Conservation (phyloP, 495 filamentous ascomycete genomes). For the Xylona heveae region DNA sequence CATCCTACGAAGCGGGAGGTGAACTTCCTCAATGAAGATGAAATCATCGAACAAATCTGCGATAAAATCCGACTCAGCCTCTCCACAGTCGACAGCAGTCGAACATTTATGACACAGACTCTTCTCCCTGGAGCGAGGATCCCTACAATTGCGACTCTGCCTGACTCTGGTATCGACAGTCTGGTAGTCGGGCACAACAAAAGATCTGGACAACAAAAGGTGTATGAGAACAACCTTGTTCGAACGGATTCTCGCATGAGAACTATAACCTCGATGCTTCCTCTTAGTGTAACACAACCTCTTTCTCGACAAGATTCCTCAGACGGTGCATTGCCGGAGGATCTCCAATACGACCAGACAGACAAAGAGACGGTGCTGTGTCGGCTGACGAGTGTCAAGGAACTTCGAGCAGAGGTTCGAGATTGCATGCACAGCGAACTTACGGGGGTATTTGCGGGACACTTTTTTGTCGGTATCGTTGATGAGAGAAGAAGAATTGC, state of each 20-base stretch:
- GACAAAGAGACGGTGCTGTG: slow-evolving; percentile 47
- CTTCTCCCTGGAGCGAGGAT: slow-evolving; percentile 47
- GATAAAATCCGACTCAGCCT: slow-evolving; percentile 59
- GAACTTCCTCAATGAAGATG: slow-evolving; percentile 95
- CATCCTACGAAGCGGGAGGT: slow-evolving; percentile 97
- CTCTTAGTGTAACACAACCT: slow-evolving; percentile 21
- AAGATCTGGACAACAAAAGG: slow-evolving; percentile 28
- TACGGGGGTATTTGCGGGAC: slow-evolving; percentile 72
- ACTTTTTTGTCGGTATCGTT: slow-evolving; percentile 86
- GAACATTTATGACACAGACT: slow-evolving; percentile 85
- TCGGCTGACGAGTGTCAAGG: slow-evolving; percentile 59
- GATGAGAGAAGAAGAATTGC: slow-evolving; percentile 72
- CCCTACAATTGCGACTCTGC: slow-evolving; percentile 14
- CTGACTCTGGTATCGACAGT: slow-evolving; percentile 13
- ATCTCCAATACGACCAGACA: slow-evolving; percentile 45
- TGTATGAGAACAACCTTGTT: slow-evolving; percentile 75
- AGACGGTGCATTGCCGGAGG: slow-evolving; percentile 11
- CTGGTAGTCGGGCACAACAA: slow-evolving; percentile 6
- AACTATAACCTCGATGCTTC: slow-evolving; percentile 92
- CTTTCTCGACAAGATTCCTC: neutral
- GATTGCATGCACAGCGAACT: slow-evolving; percentile 73
- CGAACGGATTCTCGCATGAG: slow-evolving; percentile 76
- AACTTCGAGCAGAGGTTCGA: slow-evolving; percentile 60
- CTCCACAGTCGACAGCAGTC: slow-evolving; percentile 77
- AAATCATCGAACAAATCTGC: slow-evolving; percentile 80